phyloP scores from a whole-genome alignment of 1,284 basidiomycete species.

The Puccinia triticina region DNA sequence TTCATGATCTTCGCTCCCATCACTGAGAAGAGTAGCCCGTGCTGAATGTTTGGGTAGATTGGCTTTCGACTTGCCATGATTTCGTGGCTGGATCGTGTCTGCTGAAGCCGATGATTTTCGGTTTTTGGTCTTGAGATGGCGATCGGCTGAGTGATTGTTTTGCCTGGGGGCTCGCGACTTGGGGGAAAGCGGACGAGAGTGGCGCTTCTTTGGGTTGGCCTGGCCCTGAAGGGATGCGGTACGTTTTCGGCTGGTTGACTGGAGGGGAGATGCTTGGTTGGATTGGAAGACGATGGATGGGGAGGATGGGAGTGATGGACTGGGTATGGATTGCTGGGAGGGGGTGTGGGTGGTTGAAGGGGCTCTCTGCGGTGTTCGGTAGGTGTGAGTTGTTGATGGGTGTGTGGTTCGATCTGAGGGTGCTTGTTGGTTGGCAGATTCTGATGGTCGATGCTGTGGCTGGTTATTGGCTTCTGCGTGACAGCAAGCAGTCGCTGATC shows the following conservation, averaged over 20 bases:
- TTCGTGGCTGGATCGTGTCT: neutral
- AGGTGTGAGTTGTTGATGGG: neutral
- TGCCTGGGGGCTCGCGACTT: neutral
- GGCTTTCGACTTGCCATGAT: slow-evolving; percentile 7
- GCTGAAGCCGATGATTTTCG: neutral
- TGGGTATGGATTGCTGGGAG: neutral
- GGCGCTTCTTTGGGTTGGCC: neutral
- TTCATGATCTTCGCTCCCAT: neutral
- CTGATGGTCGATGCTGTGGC: neutral
- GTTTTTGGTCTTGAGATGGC: neutral
- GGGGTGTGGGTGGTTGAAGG: neutral
- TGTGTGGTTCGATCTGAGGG: neutral
- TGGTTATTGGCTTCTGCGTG: neutral
- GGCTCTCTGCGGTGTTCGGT: neutral
- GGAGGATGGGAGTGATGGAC: neutral
- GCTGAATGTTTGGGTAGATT: neutral
- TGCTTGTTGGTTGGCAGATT: neutral
- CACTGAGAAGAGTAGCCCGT: neutral
- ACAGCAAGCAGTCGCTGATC: no score
- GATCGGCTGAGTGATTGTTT: neutral
- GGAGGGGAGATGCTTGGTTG: neutral
- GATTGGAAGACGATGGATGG: neutral
- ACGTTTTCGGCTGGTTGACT: neutral
- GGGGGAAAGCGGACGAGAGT: neutral
- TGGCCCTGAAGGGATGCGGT: neutral